Evolutionary conservation across 2,329 filamentous ascomycete species (phyloP), one percentile per base, ranked within the genome.

Genomic region (Phialophora expanda): DNA sequence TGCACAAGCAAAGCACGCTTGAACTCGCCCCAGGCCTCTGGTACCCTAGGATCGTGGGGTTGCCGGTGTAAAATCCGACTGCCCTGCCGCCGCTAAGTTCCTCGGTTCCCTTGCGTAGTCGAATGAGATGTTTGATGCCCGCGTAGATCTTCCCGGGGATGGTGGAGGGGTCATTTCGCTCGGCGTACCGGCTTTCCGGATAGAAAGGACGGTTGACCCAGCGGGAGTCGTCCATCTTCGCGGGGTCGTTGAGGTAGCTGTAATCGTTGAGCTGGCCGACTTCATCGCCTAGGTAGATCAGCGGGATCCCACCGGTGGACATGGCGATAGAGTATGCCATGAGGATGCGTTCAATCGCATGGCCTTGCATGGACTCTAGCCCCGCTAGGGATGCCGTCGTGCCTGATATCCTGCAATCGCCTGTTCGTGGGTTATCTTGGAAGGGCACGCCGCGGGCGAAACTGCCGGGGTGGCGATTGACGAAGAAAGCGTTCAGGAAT

Each of bases 231-330:
- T 71, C 70, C 67, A 71, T 71, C 26, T 71, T 71, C 9, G 66
- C 57, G 9, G 64, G 55, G 44, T 71, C 70, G 55, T 71, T 67
- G 26, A 71, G 66, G 57, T 70, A 71, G 58, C 64, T 69, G 61
- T 71, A 71, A 57, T 71, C 70, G 51, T 71, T 71, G 44, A 71
- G 68, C 32, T 71, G 70, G 12, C 70, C 70, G 20, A 71, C 68
- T 55, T 71, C 70, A 24, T 71, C 70, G 14, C 70, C 70, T 7
- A 71, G 66, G 54, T 71, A 71, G 50, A 71, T 71, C 22, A 71
- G 61, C 1, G 70, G 70, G 34, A 71, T 70, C 12, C 70, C 70
- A 14, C 70, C 70, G 1, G 68, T 70, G 51, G 66, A 69, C 70
- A 71, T 71, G 34, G 70, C 68, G 48, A 71, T 69, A 3, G 64